Evolutionary conservation across 2,329 filamentous ascomycete genomes (phyloP).

Genomic region (Fusarium musae): DNA sequence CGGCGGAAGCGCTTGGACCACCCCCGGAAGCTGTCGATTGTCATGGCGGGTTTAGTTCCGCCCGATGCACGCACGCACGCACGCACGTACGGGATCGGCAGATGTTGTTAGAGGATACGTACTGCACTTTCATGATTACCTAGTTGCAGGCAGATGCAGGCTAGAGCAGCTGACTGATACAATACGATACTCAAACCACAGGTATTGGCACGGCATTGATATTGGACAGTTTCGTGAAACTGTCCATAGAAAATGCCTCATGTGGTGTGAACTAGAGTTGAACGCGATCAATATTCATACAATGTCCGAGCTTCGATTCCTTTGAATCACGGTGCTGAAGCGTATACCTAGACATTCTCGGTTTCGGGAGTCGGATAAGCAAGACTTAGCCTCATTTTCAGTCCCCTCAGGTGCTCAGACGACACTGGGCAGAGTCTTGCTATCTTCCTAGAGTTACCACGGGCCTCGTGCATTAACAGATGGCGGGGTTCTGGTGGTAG

Average conservation of each 20-base stretch:
- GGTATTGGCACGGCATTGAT: not conserved
- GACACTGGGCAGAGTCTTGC: not conserved
- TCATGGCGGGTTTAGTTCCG: slow-evolving; percentile 7
- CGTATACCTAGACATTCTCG: not conserved
- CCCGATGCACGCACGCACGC: not conserved
- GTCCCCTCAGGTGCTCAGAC: not conserved
- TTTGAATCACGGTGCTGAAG: not conserved
- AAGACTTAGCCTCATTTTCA: not conserved
- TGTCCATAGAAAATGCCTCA: not conserved
- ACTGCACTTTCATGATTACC: not conserved
- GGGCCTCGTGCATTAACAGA: not conserved
- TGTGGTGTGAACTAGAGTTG: not conserved
- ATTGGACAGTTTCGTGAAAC: not conserved
- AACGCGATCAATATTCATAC: not conserved
- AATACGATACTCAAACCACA: not conserved
- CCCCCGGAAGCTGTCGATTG: slow-evolving; percentile 6
- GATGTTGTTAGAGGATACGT: not conserved
- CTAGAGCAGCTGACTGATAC: not conserved
- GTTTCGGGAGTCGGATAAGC: not conserved
- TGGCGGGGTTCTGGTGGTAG: slow-evolving; percentile 14
- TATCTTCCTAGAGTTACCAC: not conserved
- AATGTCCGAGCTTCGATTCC: not conserved
- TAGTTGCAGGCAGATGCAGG: not conserved
- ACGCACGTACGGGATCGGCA: slow-evolving; percentile 8
- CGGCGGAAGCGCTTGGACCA: slow-evolving; percentile 29